phyloP scores from a whole-genome alignment of 1,284 basidiomycete species.

The Testicularia cyperi region DNA sequence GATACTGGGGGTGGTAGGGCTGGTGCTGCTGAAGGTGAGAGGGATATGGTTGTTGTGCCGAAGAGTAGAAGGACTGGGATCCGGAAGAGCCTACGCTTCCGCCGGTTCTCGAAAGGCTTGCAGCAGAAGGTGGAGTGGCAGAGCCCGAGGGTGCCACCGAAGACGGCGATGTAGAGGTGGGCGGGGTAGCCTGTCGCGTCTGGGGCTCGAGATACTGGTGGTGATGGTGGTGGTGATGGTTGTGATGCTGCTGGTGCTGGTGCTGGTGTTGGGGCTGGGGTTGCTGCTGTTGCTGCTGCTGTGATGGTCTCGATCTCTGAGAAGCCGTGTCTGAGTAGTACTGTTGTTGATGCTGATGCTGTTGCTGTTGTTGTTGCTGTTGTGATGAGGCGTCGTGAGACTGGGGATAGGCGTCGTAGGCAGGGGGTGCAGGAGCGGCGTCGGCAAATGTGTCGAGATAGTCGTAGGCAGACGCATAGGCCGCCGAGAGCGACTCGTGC shows the following conservation, averaged over 20 bases:
- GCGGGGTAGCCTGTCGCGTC: neutral
- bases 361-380: neutral
- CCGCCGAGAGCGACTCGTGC: conserved; percentile 32
- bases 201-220: neutral
- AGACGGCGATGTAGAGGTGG: neutral
- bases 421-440: conserved; percentile 2
- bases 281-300: no score
- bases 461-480: conserved; percentile 33
- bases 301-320: no score
- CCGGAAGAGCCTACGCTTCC: conserved; percentile 35
- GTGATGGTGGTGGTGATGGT: neutral
- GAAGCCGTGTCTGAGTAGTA: no score
- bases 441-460: conserved; percentile 3
- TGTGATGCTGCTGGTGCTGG: neutral
- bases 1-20: neutral
- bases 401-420: neutral
- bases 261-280: neutral
- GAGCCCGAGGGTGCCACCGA: neutral
- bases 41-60: conserved; percentile 1
- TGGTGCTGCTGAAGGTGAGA: conserved; percentile 1
- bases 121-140: neutral
- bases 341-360: neutral
- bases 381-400: conserved; percentile 2
- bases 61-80: conserved; percentile 28
- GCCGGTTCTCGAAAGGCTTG: conserved; percentile 12